Evolutionary conservation across 2,329 filamentous ascomycete genomes (phyloP), one percentile per base, ranked within the genome.

Genomic region (Trichoderma endophyticum): DNA sequence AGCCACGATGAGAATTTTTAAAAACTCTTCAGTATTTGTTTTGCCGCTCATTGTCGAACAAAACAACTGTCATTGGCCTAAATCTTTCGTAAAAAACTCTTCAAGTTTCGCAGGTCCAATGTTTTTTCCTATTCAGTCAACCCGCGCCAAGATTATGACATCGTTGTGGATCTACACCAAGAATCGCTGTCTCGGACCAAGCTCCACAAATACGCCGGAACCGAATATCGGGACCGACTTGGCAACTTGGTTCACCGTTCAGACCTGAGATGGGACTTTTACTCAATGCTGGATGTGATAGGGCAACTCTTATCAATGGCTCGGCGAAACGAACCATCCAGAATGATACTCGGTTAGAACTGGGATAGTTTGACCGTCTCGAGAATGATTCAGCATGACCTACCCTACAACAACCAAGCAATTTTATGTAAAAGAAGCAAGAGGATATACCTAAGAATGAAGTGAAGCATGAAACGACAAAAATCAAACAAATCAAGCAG

Each of bases 121-220:
- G 30, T 51, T 51, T 24, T 61, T 60, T 36, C 30, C 32, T 11
- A 34, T 12, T 15, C 34, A 30, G 51, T 14, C 1, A n/a, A 14
- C 5, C 30, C 28, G 24, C 39, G 36, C 51, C 65, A 59, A 59
- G 51, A 39, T 30, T 59, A 68, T 68, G 65, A 68, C 65, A 68
- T 68, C 51, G 65, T 68, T 30, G 65, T 68, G 65, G 34, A 68
- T 30, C 51, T 24, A 18, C 51, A 24, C 65, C 54, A 54, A 34
- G 64, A 57, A 36, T 36, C 63, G 63, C 21, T 30, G 64, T 43
- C 65, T 68, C 65, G 54, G 36, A n/a, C 51, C 12, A 43, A 43
- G n/a, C 59, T 68, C 65, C 65, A 68, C 54, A 68, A 68, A 68
- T 59, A 59, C 65, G 39, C 65, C 54, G 65, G 54, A 26, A 59